Base-by-base conservation (phyloP, 805 yeast genomes). In the Wickerhamiella azyma region DNA sequence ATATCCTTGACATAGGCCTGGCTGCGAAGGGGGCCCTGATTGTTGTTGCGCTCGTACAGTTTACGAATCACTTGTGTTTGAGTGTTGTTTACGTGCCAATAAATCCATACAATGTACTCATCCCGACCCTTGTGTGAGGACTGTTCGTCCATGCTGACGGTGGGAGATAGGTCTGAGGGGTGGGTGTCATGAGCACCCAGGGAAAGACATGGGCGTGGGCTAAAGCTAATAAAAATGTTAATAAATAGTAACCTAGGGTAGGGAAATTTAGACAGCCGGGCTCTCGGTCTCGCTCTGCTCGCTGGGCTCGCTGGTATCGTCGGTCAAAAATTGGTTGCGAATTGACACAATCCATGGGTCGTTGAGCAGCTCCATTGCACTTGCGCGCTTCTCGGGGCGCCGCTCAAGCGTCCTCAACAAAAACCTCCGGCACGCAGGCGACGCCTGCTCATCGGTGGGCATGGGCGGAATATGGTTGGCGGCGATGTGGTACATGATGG, bases 401-500 rank as follows among this genome's bases (percentile, higher is more conserved):
- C 81, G 83, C 50, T 81, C 83, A 52, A 92, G 68, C 61, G 96
- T 84, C 52, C 79, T 72, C 11, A 75, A 68, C 52, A 92, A 64
- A 61, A 92, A 88, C 18, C 68, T 68, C 43, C 69, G 71, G 14
- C 98, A 97, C 11, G 69, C 75, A 13, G 70, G 72, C 53, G 92
- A 79, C 45, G 92, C 67, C 62, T 85, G 95, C 49, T 81, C 92
- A 1, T 70, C 64, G 0, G 77, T 61, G 4, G 98, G 98, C 45
- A 89, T 68, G 55, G 76, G 85, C 0, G 98, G 98, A 48, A 76
- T 70, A 59, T 85, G 92, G 1, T 96, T 95, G 2, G 94, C 94
- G 0, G 96, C 97, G 58, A 92, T 92, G 61, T 85, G 96, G 59
- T 88, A 92, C 97, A 92, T 89, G 43, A 92, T 84, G 1, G 97